Evolutionary conservation across 176 grass and related monocot species (phyloP).

Genomic region (Phoenix dactylifera): DNA sequence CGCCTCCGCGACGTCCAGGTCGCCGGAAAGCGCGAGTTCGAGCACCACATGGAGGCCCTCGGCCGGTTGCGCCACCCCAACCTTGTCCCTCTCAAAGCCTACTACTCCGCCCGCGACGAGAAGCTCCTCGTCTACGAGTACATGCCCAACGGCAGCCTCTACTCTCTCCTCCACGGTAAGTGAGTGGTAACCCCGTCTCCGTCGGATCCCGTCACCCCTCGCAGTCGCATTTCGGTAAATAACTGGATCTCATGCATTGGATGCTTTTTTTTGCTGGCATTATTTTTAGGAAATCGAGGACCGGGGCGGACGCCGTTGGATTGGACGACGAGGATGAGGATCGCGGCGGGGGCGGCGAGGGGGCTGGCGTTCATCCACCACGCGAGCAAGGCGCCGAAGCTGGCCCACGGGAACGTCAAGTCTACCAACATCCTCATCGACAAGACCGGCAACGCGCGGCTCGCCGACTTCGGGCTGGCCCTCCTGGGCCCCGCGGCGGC

Average conservation of each 20-base stretch:
- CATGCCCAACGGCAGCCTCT: conserved; percentile 97
- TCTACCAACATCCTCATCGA: conserved; percentile 84
- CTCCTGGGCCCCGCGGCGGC: conserved; percentile 39
- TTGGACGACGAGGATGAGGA: conserved; percentile 61
- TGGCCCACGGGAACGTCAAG: conserved; percentile 89
- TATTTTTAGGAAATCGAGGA: conserved; percentile 55
- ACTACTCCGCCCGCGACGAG: conserved; percentile 96
- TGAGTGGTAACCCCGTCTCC: no score
- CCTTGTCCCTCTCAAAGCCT: conserved; percentile 66
- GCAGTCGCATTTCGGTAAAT: no score
- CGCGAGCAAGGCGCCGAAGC: conserved; percentile 44
- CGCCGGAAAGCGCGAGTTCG: conserved; percentile 69
- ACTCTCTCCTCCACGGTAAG: conserved; percentile 74
- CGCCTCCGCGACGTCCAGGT: conserved; percentile 58
- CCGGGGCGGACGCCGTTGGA: conserved; percentile 73
- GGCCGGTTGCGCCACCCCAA: conserved; percentile 65
- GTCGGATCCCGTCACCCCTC: no score
- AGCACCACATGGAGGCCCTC: conserved; percentile 80
- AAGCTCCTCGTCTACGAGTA: conserved; percentile 95
- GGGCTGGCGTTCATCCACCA: conserved; percentile 91
- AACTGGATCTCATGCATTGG: no score
- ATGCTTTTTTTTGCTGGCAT: no score
- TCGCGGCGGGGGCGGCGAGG: conserved; percentile 47
- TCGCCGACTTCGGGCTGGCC: conserved; percentile 79
- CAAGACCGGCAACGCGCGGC: conserved; percentile 37